phyloP scores from a whole-genome alignment of 371 early-diverging fungal genomes.

The Mucor lusitanicus region DNA sequence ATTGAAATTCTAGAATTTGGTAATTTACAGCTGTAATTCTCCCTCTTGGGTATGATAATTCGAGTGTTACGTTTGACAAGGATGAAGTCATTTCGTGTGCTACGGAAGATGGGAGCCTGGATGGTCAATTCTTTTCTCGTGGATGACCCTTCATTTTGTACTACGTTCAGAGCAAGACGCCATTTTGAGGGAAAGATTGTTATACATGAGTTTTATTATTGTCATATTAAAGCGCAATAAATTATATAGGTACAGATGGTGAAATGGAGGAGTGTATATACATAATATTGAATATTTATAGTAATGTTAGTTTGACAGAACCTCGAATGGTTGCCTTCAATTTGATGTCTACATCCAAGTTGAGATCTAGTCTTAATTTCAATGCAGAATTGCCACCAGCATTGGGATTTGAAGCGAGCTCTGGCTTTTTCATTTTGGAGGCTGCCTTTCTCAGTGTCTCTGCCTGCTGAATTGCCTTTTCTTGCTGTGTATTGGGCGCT shows the following conservation, averaged over 20 bases:
- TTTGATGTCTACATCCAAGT: constrained; percentile 25
- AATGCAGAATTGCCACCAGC: constrained; percentile 5
- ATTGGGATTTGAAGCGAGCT: constrained; percentile 8
- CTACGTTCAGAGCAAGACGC: not conserved
- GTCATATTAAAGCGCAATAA: not conserved
- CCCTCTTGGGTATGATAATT: not conserved
- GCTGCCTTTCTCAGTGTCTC: constrained; percentile 8
- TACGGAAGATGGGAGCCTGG: not conserved
- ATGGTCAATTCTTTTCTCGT: not conserved
- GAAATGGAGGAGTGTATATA: not conserved
- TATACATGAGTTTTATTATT: not conserved
- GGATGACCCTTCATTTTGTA: not conserved
- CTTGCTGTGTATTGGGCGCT: not conserved
- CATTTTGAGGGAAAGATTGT: not conserved
- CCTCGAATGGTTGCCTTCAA: constrained; percentile 24
- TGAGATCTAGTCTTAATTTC: constrained; percentile 23
- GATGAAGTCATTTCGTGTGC: not conserved
- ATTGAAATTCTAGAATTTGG: not conserved
- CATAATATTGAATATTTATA: not conserved
- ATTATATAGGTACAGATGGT: not conserved
- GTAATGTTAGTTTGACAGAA: constrained; percentile 18
- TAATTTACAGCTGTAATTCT: not conserved
- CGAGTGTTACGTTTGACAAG: not conserved
- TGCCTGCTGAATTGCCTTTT: constrained; percentile 18
- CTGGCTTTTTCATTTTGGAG: constrained; percentile 6